Conservation (phyloP, 805 yeast species). For the Kodamaea laetipori region DNA sequence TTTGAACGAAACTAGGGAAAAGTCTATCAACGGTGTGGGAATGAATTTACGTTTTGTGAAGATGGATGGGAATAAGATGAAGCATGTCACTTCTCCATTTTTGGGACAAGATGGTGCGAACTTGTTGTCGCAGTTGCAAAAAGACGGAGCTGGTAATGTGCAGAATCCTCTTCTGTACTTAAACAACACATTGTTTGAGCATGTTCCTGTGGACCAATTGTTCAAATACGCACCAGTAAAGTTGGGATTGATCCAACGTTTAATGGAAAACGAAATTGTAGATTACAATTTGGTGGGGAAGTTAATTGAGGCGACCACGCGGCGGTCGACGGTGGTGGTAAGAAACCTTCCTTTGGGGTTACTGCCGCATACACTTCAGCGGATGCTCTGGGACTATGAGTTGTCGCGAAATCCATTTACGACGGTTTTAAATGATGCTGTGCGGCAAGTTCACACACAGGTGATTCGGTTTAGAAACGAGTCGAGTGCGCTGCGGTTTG, state of each 20-base stretch:
- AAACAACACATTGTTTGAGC: conserved; percentile 4
- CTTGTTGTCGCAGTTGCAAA: not conserved
- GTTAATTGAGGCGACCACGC: conserved; percentile 21
- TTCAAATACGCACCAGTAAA: conserved; percentile 10
- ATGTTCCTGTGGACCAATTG: conserved; percentile 8
- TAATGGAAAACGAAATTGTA: conserved; percentile 4
- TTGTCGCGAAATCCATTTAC: conserved; percentile 32
- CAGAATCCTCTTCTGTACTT: conserved; percentile 9
- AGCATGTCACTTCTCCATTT: conserved; percentile 34
- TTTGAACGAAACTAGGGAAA: conserved; percentile 50
- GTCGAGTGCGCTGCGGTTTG: conserved; percentile 53
- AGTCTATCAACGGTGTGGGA: conserved; percentile 52
- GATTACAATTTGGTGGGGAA: conserved; percentile 19
- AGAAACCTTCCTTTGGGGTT: conserved; percentile 51
- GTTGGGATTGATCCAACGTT: conserved; percentile 4
- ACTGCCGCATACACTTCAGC: conserved; percentile 36
- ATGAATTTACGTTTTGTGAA: conserved; percentile 49
- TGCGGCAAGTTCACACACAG: conserved; percentile 27
- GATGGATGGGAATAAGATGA: conserved; percentile 26
- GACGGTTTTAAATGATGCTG: conserved; percentile 28
- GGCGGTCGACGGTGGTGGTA: conserved; percentile 38
- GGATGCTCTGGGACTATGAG: conserved; percentile 53
- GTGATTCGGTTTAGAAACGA: conserved; percentile 48
- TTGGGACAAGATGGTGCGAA: conserved; percentile 17
- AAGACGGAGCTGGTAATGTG: not conserved